These are phyloP conservation scores for Pleurotus salmoneostramineus DNA, from an alignment of 768 basidiomycete species.

Conservation along the genomic window DNA sequence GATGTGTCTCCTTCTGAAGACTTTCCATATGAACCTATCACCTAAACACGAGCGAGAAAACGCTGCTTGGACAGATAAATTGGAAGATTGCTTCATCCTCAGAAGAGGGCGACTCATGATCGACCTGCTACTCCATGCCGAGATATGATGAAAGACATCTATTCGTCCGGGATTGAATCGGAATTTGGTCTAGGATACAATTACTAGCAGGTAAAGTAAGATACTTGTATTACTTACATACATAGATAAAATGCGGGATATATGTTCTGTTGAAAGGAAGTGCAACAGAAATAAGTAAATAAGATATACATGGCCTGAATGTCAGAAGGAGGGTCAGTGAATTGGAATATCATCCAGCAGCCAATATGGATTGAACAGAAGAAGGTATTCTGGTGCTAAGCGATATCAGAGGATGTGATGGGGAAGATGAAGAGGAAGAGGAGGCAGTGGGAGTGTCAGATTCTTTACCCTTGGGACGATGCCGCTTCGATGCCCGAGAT, in stretches of 20 bases:
- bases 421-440: not conserved
- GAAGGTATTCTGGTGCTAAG: not conserved
- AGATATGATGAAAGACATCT: not conserved
- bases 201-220: conserved; percentile 1
- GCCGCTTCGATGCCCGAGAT: not conserved
- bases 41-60: conserved; percentile 1
- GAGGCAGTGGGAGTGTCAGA: no score
- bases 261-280: conserved; percentile 31
- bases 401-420: not conserved
- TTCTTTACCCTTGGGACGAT: no score
- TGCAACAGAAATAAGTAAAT: no score
- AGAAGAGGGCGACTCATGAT: conserved; percentile 28
- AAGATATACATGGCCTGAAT: not conserved
- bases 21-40: conserved; percentile 31
- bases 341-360: no score
- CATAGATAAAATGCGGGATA: not conserved
- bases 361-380: not conserved
- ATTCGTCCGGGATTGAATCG: no score
- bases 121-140: conserved; percentile 18
- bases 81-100: conserved; percentile 34
- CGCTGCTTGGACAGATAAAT: conserved; percentile 29
- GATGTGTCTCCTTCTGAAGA: conserved; percentile 31
- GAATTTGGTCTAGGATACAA: not conserved
- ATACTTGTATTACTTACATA: not conserved
- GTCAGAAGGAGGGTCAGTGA: not conserved